These are phyloP conservation scores for Penicillium sp. DNA, from an alignment of 2,329 filamentous ascomycete species.

Conservation along the genomic window DNA sequence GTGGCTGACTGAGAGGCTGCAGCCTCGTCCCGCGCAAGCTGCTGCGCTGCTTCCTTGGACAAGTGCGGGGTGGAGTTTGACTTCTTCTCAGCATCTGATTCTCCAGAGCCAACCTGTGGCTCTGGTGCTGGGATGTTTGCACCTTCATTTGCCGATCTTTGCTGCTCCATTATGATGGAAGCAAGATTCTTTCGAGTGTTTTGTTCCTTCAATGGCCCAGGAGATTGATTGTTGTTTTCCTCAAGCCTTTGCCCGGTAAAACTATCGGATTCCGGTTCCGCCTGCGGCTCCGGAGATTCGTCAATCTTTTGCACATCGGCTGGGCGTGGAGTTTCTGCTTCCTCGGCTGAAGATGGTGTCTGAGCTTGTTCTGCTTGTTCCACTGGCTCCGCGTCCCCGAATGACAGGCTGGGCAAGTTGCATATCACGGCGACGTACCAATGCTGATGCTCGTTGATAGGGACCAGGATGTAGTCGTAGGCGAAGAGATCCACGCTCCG, in stretches of 20 bases:
- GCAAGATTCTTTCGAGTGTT: constrained; percentile 26
- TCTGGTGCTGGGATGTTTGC: constrained; percentile 36
- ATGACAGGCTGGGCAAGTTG: constrained; percentile 70
- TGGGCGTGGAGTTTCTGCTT: background rate
- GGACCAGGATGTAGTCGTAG: constrained; percentile 87
- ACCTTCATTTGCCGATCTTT: constrained; percentile 26
- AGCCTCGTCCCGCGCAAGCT: constrained; percentile 6
- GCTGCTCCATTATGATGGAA: constrained; percentile 24
- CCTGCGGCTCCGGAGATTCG: background rate
- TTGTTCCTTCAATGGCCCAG: constrained; percentile 19
- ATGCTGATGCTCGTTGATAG: constrained; percentile 82
- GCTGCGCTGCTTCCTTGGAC: constrained; percentile 10
- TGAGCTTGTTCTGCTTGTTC: constrained; percentile 6
- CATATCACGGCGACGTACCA: constrained; percentile 97
- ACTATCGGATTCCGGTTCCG: constrained; percentile 14
- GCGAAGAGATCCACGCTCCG: constrained; percentile 78
- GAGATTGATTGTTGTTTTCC: background rate
- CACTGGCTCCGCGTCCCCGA: constrained; percentile 16
- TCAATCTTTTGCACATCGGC: background rate
- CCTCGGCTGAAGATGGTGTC: constrained; percentile 7
- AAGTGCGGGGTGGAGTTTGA: constrained; percentile 17
- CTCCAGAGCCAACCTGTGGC: constrained; percentile 26
- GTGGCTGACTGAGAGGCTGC: constrained; percentile 3
- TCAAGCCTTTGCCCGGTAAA: background rate
- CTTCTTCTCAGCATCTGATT: constrained; percentile 38